Base-by-base conservation (phyloP, 441 rosid genomes). In the Gossypium aridum region DNA sequence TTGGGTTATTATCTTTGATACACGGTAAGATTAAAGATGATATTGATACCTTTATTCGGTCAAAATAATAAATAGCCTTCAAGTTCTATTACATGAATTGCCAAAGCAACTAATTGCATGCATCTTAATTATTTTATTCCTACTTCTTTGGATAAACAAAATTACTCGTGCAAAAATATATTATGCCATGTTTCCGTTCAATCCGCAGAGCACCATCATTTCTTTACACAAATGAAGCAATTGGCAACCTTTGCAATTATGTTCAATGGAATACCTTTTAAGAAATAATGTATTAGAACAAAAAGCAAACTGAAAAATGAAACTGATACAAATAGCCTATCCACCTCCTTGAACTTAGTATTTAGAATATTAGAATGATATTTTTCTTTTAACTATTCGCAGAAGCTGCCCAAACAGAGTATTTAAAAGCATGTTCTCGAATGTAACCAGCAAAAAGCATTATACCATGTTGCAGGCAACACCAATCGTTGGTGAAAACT, bases 381-480 rank as follows among this genome's bases (percentile, higher is more conserved):
- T 77, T 26, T 60, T 39, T 39, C 17, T 53, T 51, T 75, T 65
- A 54, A 76, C 20, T 45, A 73, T 20, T 34, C 31, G 8, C 7
- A 4, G 26, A 70, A n/a, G 73, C 49, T 31, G 71, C 34, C 55
- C 45, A 68, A 70, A 19, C 39, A 54, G 76, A 43, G 23, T 57
- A 71, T 51, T 72, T 16, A 64, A 54, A 19, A 70, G 64, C 4
- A 60, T 10, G 59, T 2, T 7, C 31, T 71, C n/a, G 60, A 61
- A 59, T 39, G 22, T 71, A 47, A 59, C 45, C n/a, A 17, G 61
- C 28, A 51, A 43, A 64, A 71, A 74, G 73, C 28, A 78, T 25
- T 76, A 70, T 92, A 93, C 98, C 98, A 93, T 87, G 84, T 93
- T 93, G 64, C 74, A 80, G 13, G 95, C 83, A 85, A 90, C 80